phyloP scores from a whole-genome alignment of 352 stramenopile genomes.

The Albugo candida region DNA sequence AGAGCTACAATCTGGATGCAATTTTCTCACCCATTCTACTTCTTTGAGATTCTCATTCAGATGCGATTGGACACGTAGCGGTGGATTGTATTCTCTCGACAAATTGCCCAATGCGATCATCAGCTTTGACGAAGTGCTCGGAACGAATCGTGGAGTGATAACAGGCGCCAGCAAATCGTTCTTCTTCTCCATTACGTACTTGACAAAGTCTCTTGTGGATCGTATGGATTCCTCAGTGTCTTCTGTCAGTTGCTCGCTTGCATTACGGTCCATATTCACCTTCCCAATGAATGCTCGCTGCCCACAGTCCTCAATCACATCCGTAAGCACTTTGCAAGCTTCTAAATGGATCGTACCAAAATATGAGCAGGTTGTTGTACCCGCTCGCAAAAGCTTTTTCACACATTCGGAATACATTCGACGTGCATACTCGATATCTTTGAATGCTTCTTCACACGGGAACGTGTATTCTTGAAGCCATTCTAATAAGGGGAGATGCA shows the following conservation, averaged over 20 bases:
- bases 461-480: conserved; percentile 93
- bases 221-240: conserved; percentile 64
- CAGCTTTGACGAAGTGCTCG: conserved; percentile 64
- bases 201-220: conserved; percentile 75
- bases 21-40: conserved; percentile 62
- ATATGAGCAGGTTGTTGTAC: conserved; percentile 90
- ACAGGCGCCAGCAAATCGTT: conserved; percentile 69
- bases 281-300: conserved; percentile 87
- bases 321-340: conserved; percentile 75
- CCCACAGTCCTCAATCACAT: conserved; percentile 64
- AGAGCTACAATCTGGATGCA: conserved; percentile 63
- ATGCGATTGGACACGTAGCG: conserved; percentile 81
- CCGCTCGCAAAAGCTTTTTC: conserved; percentile 59
- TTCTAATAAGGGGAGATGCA: conserved; percentile 83
- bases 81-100: conserved; percentile 48
- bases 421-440: conserved; percentile 31
- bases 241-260: conserved; percentile 60
- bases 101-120: conserved; percentile 67
- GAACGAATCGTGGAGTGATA: conserved; percentile 88
- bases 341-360: conserved; percentile 86
- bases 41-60: conserved; percentile 80
- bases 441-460: conserved; percentile 76
- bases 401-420: conserved; percentile 82
- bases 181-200: conserved; percentile 62
- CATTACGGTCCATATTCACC: conserved; percentile 92